Evolutionary conservation across 2,329 filamentous ascomycete species (phyloP).

Genomic region (Botrytis galanthina): DNA sequence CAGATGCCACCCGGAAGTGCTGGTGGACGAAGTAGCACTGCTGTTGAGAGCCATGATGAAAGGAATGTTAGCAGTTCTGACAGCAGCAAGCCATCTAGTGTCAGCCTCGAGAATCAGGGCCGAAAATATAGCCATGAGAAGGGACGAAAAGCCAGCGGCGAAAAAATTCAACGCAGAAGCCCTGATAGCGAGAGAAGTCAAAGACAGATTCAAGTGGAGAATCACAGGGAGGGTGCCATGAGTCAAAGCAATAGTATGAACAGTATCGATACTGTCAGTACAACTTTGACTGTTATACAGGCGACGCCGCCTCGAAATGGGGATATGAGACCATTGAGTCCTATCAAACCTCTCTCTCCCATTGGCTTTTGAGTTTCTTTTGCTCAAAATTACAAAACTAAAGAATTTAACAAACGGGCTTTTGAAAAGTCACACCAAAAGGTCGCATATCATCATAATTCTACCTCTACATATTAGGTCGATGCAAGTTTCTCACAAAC

Average conservation of each 20-base stretch:
- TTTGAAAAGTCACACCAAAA: background rate
- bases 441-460: slow-evolving; percentile 4
- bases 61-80: slow-evolving; percentile 63
- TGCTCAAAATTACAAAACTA: background rate
- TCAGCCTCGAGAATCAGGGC: slow-evolving; percentile 32
- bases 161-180: slow-evolving; percentile 10
- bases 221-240: background rate
- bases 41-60: slow-evolving; percentile 47
- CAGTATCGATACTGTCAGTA: slow-evolving; percentile 41
- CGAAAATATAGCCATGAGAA: slow-evolving; percentile 18
- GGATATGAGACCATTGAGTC: slow-evolving; percentile 52
- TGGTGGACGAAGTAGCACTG: slow-evolving; percentile 35
- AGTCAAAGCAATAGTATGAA: slow-evolving; percentile 44
- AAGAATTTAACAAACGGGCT: background rate
- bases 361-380: slow-evolving; percentile 47
- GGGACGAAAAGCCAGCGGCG: slow-evolving; percentile 13
- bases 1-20: slow-evolving; percentile 50
- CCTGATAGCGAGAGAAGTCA: background rate
- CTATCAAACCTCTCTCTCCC: slow-evolving; percentile 64
- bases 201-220: background rate
- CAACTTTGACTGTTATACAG: slow-evolving; percentile 32
- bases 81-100: slow-evolving; percentile 53
- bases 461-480: slow-evolving; percentile 9
- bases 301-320: slow-evolving; percentile 29
- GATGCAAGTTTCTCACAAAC: background rate